Base-by-base conservation (phyloP, 192 early-diverging fungal genomes). In the Backusella circina region DNA sequence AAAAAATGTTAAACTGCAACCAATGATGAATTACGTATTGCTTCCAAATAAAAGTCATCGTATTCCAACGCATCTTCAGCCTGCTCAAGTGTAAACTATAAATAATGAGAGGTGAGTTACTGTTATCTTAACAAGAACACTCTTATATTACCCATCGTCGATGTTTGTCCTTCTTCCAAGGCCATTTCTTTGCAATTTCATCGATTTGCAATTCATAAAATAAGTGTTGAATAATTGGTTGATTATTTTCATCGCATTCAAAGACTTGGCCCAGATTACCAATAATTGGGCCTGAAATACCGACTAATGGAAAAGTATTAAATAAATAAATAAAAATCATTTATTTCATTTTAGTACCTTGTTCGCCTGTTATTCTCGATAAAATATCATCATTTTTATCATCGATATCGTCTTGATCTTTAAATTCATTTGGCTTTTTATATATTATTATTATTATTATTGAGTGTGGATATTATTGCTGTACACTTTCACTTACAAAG, bases 281-380 rank as follows among this genome's bases (percentile, higher is more conserved):
- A 28, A 61, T 10, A 2, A 28, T 61, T 23, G 54, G 23, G 26
- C 54, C 54, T 28, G 54, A 61, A 61, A 61, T 61, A 13, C 54
- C 54, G 10, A 28, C 54, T 51, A 51, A 21, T 44, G 7, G 18
- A 21, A n/a, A 21, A 3, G 12, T 41, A 16, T 13, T 41, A 41
- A 21, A 41, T 8, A 50, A 50, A 21, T 50, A 7, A n/a, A 18
- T n/a, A 4, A 13, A n/a, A 6, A 21, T 6, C 18, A 0, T 50
- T n/a, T 47, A 3, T 47, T 47, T 47, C 44, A 18, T 57, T 16
- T 41, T 36, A 5, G 0, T 69, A 75, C 74, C 67, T 85, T 89
- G 86, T 75, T 89, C 88, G 70, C 80, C 88, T 21, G 88, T 88
- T 57, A 57, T 57, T 23, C 23, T 57, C 7, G 7, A 26, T 23